Evolutionary conservation across 2,329 filamentous ascomycete genomes (phyloP).

Genomic region (Hortaea werneckii): DNA sequence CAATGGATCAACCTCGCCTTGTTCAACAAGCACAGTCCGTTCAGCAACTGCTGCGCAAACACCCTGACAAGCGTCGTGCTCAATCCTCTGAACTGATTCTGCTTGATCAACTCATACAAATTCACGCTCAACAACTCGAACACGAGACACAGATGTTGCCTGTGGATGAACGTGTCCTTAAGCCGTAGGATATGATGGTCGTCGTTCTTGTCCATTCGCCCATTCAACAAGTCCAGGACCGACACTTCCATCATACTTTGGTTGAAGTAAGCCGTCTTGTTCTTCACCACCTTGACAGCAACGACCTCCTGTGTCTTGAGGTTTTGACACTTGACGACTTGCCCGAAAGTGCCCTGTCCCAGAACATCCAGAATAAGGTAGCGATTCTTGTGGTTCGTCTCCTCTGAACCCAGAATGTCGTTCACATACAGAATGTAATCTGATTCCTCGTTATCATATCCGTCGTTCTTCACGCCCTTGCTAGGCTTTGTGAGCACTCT

Average conservation of each 20-base stretch:
- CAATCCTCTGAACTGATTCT: conserved; percentile 95
- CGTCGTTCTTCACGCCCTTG: conserved; percentile 97
- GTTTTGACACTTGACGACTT: conserved; percentile 98
- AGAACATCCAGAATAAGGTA: conserved; percentile 96
- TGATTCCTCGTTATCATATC: conserved; percentile 97
- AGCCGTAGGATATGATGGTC: conserved; percentile 90
- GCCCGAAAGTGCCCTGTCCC: conserved; percentile 93
- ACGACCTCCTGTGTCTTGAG: conserved; percentile 97
- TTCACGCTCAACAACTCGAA: conserved; percentile 97
- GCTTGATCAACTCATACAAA: conserved; percentile 96
- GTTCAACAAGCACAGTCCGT: conserved; percentile 82
- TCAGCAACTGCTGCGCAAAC: conserved; percentile 92
- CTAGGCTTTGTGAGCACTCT: conserved; percentile 95
- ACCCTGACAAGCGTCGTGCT: conserved; percentile 95
- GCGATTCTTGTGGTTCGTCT: conserved; percentile 97
- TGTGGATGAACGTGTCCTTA: conserved; percentile 96
- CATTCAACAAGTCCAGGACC: conserved; percentile 90
- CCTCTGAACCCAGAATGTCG: conserved; percentile 93
- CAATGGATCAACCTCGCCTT: conserved; percentile 97
- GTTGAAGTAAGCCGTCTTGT: conserved; percentile 97
- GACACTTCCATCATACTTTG: conserved; percentile 99
- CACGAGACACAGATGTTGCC: conserved; percentile 90
- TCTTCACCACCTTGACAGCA: conserved; percentile 98
- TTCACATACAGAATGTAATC: conserved; percentile 99
- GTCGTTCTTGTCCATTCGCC: conserved; percentile 97